These are phyloP conservation scores for Diutina siamensis DNA, from an alignment of 1,139 yeast species.

Conservation along the genomic window DNA sequence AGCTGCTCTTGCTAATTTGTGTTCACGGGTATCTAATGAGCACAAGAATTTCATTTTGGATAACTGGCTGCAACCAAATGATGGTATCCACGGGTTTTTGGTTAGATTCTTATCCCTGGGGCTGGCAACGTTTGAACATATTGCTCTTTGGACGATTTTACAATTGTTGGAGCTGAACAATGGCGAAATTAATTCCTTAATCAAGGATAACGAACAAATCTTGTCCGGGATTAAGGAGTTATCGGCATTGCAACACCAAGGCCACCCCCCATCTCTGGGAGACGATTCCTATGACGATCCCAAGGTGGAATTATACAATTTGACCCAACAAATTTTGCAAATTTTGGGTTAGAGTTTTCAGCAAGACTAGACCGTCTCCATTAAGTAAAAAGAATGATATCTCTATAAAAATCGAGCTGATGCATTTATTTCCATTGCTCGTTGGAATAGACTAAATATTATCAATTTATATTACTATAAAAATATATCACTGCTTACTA, in stretches of 20 bases:
- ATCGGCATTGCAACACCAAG: constrained; percentile 25
- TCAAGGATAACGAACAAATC: constrained; percentile 50
- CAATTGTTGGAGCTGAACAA: constrained; percentile 87
- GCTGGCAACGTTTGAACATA: constrained; percentile 95
- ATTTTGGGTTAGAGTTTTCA: constrained; percentile 31
- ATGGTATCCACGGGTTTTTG: constrained; percentile 80
- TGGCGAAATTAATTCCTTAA: constrained; percentile 49
- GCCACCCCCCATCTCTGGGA: constrained; percentile 12
- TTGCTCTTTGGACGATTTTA: constrained; percentile 93
- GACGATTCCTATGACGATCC: constrained; percentile 41
- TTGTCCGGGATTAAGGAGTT: constrained; percentile 46
- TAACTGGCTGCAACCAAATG: constrained; percentile 71
- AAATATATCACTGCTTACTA: too few relatives aligned
- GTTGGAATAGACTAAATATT: too few relatives aligned
- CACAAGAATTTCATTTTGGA: constrained; percentile 66
- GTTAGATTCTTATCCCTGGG: constrained; percentile 70
- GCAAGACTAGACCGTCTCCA: too few relatives aligned
- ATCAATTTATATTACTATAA: too few relatives aligned
- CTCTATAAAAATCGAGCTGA: too few relatives aligned
- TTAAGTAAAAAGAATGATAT: too few relatives aligned
- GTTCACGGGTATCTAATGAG: constrained; percentile 72
- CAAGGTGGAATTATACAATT: constrained; percentile 58
- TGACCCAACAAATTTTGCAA: constrained; percentile 69
- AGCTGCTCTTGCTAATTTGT: constrained; percentile 92
- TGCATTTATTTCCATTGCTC: too few relatives aligned